Percentiles rank a stretch among this genome's conserved stretches.
Evolutionary conservation across 139 green algal species (phyloP).

Genomic region (Micromonas commoda): DNA sequence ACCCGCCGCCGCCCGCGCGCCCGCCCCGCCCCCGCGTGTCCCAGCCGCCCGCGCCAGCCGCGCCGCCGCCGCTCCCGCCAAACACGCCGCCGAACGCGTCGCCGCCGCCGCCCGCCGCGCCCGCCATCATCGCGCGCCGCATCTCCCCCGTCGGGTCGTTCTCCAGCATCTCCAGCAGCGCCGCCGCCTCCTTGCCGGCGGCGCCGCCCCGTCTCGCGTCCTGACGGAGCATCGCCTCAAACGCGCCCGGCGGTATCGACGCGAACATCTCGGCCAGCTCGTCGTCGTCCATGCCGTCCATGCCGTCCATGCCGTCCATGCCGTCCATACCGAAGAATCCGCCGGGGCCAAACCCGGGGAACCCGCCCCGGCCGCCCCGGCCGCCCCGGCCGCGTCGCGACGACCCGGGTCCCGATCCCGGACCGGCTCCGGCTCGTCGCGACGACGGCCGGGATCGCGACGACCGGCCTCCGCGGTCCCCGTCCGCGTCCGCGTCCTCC

Average conservation of each 20-base stretch:
- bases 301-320: not conserved
- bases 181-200: not conserved
- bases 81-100: too few relatives aligned
- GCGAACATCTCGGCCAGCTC: not conserved
- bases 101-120: not conserved
- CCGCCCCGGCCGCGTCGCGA: too few relatives aligned
- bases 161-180: not conserved
- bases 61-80: too few relatives aligned
- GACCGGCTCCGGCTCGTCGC: not conserved
- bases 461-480: not conserved
- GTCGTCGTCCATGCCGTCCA: slow-evolving; percentile 5
- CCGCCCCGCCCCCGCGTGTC: not conserved
- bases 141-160: too few relatives aligned
- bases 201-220: not conserved
- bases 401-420: too few relatives aligned
- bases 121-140: too few relatives aligned
- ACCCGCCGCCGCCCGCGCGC: not conserved
- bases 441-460: not conserved
- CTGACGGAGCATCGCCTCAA: not conserved
- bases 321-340: not conserved
- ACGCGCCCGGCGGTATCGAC: not conserved
- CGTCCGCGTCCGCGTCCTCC: slow-evolving; percentile 5
- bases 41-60: too few relatives aligned
- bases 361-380: too few relatives aligned
- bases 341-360: not conserved